Base-by-base conservation (phyloP, 2,329 filamentous ascomycete genomes). In the Neopestalotiopsis sp. region DNA sequence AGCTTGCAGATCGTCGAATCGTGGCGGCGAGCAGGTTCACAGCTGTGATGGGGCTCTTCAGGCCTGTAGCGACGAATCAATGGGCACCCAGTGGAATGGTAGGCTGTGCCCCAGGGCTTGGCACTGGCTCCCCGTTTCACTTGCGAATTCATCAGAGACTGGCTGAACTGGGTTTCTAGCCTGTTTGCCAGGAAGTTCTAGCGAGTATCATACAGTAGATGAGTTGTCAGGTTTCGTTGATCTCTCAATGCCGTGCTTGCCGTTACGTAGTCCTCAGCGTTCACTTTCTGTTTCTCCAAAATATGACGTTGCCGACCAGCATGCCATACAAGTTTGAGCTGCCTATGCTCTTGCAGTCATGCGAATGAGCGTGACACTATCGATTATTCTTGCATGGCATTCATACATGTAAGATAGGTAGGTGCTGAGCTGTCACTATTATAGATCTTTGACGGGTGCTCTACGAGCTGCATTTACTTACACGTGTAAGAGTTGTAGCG, bases 191-290 rank as follows among this genome's bases (percentile, higher is more conserved):
- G 17, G 17, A 24, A 53, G 6, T 10, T 7, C 20, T 34, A 59
- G 57, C 24, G 13, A 30, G 17, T 24, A 30, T 59, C 13, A 59
- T 13, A 28, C 24, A 14, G 3, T 59, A 12, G 17, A 24, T 34
- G 57, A 53, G 57, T 59, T 34, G 57, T 34, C 57, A 30, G 57
- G 24, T 30, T 59, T 10, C 3, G 24, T 5, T 14, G 57, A 34
- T 34, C 61, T 63, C 17, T 17, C 34, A 63, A 40, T 63, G 61
- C 61, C 38, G 61, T 63, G 61, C 40, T 63, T 63, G 12, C 61
- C 61, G 57, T 59, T 24, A 17, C 13, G 20, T 17, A 14, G 24
- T 28, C 2, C 24, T 53, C n/a, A n/a, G 9, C 9, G 9, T 53
- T 53, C n/a, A 20, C 45, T 53, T 53, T 24, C 17, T 53, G 17